Conservation (phyloP, 495 filamentous ascomycete species). For the Saxophila tyrrhenica region DNA sequence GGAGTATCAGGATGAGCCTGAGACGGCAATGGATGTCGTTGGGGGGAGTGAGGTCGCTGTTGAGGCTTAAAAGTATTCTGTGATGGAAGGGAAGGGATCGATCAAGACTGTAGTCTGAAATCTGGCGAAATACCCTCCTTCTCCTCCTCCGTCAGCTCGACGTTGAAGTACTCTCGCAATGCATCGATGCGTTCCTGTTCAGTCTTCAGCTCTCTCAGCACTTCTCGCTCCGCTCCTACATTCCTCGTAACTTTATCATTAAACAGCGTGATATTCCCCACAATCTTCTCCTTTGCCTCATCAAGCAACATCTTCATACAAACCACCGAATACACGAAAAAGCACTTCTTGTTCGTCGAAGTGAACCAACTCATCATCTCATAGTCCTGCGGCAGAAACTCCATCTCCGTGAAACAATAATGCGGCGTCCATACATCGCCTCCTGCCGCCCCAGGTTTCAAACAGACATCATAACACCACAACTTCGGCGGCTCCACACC, state of each 20-base stretch:
- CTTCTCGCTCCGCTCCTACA: slow-evolving; percentile 37
- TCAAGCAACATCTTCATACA: slow-evolving; percentile 46
- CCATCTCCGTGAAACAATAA: slow-evolving; percentile 48
- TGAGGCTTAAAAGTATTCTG: background rate
- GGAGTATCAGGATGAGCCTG: slow-evolving; percentile 32
- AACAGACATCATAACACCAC: slow-evolving; percentile 49
- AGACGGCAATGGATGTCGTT: background rate
- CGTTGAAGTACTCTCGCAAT: slow-evolving; percentile 24
- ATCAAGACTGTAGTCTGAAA: slow-evolving; percentile 24
- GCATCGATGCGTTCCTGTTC: slow-evolving; percentile 26
- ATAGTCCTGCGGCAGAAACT: slow-evolving; percentile 52
- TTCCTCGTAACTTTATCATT: slow-evolving; percentile 45
- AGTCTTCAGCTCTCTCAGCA: slow-evolving; percentile 18
- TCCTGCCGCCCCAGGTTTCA: slow-evolving; percentile 29
- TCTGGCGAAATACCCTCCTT: slow-evolving; percentile 28
- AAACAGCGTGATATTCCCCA: slow-evolving; percentile 49
- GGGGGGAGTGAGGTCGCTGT: background rate
- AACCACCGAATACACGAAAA: slow-evolving; percentile 41
- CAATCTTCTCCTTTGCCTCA: slow-evolving; percentile 30
- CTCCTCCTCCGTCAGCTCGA: slow-evolving; percentile 24
- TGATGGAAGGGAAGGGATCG: background rate
- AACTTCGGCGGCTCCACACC: slow-evolving; percentile 34
- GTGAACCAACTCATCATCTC: slow-evolving; percentile 53
- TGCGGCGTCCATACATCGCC: slow-evolving; percentile 39
- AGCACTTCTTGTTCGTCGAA: slow-evolving; percentile 34